Evolutionary conservation across 140 eudicot genomes (phyloP).

Genomic region (Bidens hawaiensis): DNA sequence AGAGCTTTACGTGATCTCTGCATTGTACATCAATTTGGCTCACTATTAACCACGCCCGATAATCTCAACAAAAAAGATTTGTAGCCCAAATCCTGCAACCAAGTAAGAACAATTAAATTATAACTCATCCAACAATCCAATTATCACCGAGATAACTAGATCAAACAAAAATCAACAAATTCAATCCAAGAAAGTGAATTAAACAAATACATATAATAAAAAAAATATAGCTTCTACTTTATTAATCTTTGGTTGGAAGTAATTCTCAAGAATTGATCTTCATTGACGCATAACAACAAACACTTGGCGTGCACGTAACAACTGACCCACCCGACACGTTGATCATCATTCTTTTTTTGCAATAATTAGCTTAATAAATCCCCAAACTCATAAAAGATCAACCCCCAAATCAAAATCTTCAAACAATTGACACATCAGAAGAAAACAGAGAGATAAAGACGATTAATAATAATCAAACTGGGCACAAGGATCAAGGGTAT

Average conservation of each 20-base stretch:
- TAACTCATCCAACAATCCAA: neutral
- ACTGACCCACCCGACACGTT: constrained; percentile 16
- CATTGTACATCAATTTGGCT: constrained; percentile 81
- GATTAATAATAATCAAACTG: constrained; percentile 12
- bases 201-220: constrained; percentile 5
- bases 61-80: constrained; percentile 14
- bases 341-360: constrained; percentile 12
- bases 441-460: constrained; percentile 12
- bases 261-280: no score
- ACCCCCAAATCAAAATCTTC: neutral
- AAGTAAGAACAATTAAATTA: constrained; percentile 10
- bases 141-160: constrained; percentile 2
- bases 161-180: constrained; percentile 1
- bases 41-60: constrained; percentile 20
- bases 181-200: neutral
- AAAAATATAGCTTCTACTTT: neutral
- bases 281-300: constrained; percentile 25
- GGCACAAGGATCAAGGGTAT: constrained; percentile 21
- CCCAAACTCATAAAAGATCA: no score
- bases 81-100: constrained; percentile 29
- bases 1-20: constrained; percentile 98
- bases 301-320: constrained; percentile 43
- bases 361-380: neutral
- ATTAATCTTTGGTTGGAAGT: constrained; percentile 22
- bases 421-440: neutral